Evolutionary conservation across 192 early-diverging fungal genomes (phyloP).

Genomic region (Podila epicladia): DNA sequence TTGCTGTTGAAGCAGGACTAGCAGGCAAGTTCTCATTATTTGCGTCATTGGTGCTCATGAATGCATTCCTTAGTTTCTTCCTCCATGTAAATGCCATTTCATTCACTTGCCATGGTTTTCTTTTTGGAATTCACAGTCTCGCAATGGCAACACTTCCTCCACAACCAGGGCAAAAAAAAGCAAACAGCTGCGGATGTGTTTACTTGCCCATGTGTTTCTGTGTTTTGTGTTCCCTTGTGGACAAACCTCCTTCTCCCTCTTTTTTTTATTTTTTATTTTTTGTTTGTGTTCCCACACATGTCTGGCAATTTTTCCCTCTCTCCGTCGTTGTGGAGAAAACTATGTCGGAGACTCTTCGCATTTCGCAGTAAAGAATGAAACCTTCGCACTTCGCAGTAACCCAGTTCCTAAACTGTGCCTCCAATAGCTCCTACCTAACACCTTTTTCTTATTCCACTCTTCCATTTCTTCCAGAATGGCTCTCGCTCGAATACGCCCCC

Average conservation of each 20-base stretch:
- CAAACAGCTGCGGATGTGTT: no score
- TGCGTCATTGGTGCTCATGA: no score
- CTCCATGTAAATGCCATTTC: not conserved
- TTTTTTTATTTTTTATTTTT: not conserved
- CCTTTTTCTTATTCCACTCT: not conserved
- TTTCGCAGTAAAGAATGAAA: no score
- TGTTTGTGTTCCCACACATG: not conserved
- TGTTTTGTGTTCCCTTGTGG: no score
- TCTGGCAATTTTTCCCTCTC: no score
- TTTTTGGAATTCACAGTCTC: not conserved
- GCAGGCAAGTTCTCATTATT: constrained; percentile 28
- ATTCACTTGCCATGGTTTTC: no score
- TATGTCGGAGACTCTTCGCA: no score
- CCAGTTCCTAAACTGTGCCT: not conserved
- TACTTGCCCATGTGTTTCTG: no score
- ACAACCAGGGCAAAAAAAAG: no score
- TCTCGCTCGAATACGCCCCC: constrained; percentile 28
- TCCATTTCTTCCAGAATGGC: constrained; percentile 22
- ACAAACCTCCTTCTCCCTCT: not conserved
- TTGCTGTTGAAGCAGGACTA: constrained; percentile 35
- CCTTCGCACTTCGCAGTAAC: no score
- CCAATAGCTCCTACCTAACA: not conserved
- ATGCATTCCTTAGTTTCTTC: not conserved
- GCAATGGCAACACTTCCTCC: no score
- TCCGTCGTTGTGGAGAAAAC: no score